A percentile compares a stretch with the other conserved stretches of the same genome.
Conservation (phyloP, 495 filamentous ascomycete species). For the Penicillium atrosanguineum region DNA sequence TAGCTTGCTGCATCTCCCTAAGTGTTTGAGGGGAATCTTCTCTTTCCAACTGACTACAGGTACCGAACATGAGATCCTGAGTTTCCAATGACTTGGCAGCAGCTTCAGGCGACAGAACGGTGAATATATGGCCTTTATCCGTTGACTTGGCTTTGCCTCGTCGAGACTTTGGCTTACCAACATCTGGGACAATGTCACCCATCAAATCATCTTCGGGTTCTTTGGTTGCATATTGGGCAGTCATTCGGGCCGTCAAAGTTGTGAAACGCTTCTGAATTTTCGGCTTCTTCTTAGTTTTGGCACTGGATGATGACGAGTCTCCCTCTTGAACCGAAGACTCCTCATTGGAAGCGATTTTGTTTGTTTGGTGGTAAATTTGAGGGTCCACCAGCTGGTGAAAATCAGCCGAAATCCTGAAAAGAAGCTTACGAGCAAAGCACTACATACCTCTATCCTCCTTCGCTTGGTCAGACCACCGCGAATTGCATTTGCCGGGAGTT, state of each 20-base stretch:
- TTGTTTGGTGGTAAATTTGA: slow-evolving; percentile 17
- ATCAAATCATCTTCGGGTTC: slow-evolving; percentile 8
- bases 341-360: slow-evolving; percentile 8
- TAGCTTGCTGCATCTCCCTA: slow-evolving; percentile 66
- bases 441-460: slow-evolving; percentile 40
- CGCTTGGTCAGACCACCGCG: slow-evolving; percentile 38
- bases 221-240: slow-evolving; percentile 59
- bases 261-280: slow-evolving; percentile 68
- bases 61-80: slow-evolving; percentile 88
- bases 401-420: neutral
- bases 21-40: slow-evolving; percentile 70
- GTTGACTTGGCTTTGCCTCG: slow-evolving; percentile 28
- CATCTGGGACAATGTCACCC: slow-evolving; percentile 21
- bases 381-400: slow-evolving; percentile 29
- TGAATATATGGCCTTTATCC: slow-evolving; percentile 34
- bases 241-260: slow-evolving; percentile 85
- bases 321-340: slow-evolving; percentile 11
- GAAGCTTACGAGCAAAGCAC: neutral
- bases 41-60: slow-evolving; percentile 81
- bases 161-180: slow-evolving; percentile 21
- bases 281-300: slow-evolving; percentile 38
- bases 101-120: slow-evolving; percentile 69
- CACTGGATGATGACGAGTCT: slow-evolving; percentile 7
- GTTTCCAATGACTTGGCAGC: slow-evolving; percentile 64
- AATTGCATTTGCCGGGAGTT: slow-evolving; percentile 8